Base-by-base conservation (phyloP, 352 stramenopile genomes). In the Pythium phragmitis region DNA sequence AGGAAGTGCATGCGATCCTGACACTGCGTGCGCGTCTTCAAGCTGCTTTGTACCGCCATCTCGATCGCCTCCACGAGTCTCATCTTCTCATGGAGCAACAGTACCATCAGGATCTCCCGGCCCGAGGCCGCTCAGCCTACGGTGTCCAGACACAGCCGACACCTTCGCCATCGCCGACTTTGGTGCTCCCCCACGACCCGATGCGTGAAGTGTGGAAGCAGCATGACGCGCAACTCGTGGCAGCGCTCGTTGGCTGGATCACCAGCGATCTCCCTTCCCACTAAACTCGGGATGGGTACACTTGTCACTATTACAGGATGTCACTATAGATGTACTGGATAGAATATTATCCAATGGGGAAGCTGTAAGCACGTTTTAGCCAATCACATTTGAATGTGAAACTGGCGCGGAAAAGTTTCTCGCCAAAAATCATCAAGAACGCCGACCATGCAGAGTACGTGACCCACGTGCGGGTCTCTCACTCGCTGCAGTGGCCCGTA, bases 1-100 rank as follows among this genome's bases (percentile, higher is more conserved):
- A 79, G n/a, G 80, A 89, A 57, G 81, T 76, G 16, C 62, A 67
- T 5, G 74, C 70, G 58, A 23, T 94, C 16, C 63, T 82, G 23
- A 60, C 76, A 37, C 57, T 94, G 16, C 85, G 82, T 14, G 54
- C 79, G 51, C 80, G 85, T 1, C 70, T 94, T 14, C 67, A 86
- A 21, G 77, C 77, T 17, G 69, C 79, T 12, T 93, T 91, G 50
- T 71, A 80, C 46, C 80, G 80, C 34, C 82, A 93, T 62, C 70
- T 93, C 30, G 74, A 88, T 48, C 79, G 80, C 14, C 64, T 91
- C 23, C 79, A 88, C 56, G 67, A 62, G 37, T 60, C 71, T 50
- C 63, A 70, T 46, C 43, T 62, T 9, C 14, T 55, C 12, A n/a
- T 58, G 28, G 56, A 69, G 11, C 48, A 46, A 23, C 55, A 58